These are phyloP conservation scores for Coemansia sp. DNA, from an alignment of 192 early-diverging fungal genomes.

Conservation along the genomic window DNA sequence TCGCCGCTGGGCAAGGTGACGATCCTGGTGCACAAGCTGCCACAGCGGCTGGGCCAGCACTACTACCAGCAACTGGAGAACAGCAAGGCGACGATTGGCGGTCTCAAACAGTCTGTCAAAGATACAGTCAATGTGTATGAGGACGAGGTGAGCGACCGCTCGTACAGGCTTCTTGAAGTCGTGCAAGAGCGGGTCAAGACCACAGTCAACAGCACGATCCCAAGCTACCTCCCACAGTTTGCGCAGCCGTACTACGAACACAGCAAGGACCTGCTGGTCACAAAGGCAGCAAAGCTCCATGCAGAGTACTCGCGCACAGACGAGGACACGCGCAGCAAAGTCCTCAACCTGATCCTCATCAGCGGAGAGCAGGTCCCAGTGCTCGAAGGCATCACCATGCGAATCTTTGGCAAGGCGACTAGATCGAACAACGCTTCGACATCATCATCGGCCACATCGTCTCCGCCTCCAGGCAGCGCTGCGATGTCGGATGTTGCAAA, in stretches of 20 bases:
- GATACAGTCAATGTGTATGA: constrained; percentile 47
- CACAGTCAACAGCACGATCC: constrained; percentile 43
- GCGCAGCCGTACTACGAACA: constrained; percentile 49
- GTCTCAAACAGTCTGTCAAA: constrained; percentile 41
- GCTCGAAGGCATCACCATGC: constrained; percentile 40
- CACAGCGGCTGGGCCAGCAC: constrained; percentile 38
- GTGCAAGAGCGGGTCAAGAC: constrained; percentile 41
- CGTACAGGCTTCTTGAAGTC: constrained; percentile 29
- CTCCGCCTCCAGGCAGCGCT: constrained; percentile 4
- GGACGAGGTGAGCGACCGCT: constrained; percentile 43
- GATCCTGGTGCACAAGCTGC: constrained; percentile 50
- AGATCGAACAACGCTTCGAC: constrained; percentile 10
- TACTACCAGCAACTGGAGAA: constrained; percentile 44
- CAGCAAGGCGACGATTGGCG: constrained; percentile 38
- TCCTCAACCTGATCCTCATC: constrained; percentile 52
- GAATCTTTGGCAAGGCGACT: constrained; percentile 50
- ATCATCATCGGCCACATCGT: constrained; percentile 6
- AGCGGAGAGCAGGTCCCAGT: constrained; percentile 53
- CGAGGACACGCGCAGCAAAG: constrained; percentile 39
- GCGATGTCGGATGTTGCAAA: not conserved
- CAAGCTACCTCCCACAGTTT: constrained; percentile 44
- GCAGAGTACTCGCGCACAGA: constrained; percentile 54
- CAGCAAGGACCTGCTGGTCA: constrained; percentile 46
- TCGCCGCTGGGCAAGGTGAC: constrained; percentile 51
- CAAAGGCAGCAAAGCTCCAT: constrained; percentile 50